Base-by-base conservation (phyloP, 768 basidiomycete species). In the Punctularia strigosozonata region DNA sequence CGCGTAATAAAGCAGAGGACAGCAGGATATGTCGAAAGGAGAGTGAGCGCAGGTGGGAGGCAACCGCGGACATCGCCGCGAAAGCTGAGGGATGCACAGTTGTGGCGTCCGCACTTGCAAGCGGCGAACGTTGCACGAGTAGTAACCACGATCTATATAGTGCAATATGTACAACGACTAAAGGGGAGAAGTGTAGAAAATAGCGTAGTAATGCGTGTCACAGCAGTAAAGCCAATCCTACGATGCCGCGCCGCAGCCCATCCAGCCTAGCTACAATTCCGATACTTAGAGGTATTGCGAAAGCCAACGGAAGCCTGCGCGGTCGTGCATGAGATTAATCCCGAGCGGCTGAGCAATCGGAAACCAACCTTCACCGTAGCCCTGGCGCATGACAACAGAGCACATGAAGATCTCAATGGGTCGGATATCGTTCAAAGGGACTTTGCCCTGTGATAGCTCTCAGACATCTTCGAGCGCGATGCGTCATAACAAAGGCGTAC, bases 351-450 rank as follows among this genome's bases (percentile, higher is more conserved):
- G 38, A 39, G 38, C 14, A 18, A 31, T 23, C 17, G 19, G 33
- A 25, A 25, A 42, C 25, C 36, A 41, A 78, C 92, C 94, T 66
- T 98, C 94, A 43, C 91, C 94, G 59, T 99, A 98, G 36, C 94
- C 94, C 61, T 95, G 91, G 59, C 94, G 75, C 73, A 94, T 90
- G 40, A 99, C 95, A 41, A 99, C 95, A 12, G 95, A 98, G 69
- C 92, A 97, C 95, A 99, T 99, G 78, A 97, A 99, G 50, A 98
- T 74, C 58, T 99, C 95, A 60, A 99, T 97, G 14, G 95, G 95
- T 43, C 95, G 78, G 50, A 98, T 98, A 60, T 97, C 94, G 50
- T 69, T 85, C 55, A 99, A 75, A 43, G 91, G 94, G 26, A 95
- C 87, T 61, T 98, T 98, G 58, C 95, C 95, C 92, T 95, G 49